These are phyloP conservation scores for Colletotrichum ledebouriae DNA, from an alignment of 2,329 filamentous ascomycete genomes.

Conservation along the genomic window DNA sequence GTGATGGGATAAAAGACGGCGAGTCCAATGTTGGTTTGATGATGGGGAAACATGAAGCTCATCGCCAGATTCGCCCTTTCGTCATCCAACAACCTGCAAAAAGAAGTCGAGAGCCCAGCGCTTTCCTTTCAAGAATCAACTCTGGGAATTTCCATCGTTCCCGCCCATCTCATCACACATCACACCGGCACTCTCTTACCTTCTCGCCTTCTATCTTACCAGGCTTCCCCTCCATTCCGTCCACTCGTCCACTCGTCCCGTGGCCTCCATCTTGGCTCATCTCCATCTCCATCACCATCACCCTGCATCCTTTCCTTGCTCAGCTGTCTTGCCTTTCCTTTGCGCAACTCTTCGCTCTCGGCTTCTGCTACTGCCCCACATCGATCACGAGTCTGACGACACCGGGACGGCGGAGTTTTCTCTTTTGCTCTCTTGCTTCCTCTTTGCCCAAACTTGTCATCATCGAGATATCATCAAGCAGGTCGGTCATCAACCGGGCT, in stretches of 20 bases:
- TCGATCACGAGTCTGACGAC: conserved; percentile 33
- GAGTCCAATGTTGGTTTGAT: neutral
- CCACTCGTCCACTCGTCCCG: neutral
- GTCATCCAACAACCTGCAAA: conserved; percentile 5
- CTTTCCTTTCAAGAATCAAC: conserved; percentile 20
- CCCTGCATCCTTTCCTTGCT: conserved; percentile 26
- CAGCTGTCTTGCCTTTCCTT: conserved; percentile 10
- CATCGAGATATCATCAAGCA: conserved; percentile 16
- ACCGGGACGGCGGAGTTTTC: conserved; percentile 17
- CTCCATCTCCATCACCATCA: conserved; percentile 2
- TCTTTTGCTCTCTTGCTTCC: conserved; percentile 16
- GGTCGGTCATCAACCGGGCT: neutral
- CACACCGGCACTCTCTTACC: neutral
- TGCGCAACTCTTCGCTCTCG: neutral
- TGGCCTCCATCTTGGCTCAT: conserved; percentile 17
- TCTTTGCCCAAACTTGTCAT: conserved; percentile 19
- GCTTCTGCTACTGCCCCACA: conserved; percentile 15
- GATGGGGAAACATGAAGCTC: conserved; percentile 10
- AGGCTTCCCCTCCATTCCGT: neutral
- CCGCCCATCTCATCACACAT: neutral
- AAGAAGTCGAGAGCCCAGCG: conserved; percentile 24
- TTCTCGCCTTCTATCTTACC: neutral
- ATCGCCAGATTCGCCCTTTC: neutral
- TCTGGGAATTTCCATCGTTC: too few relatives aligned
- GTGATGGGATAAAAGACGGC: conserved; percentile 5